Evolutionary conservation across 2,329 filamentous ascomycete genomes (phyloP), one percentile per base, ranked within the genome.

Genomic region (Orbilia ellipsospora): DNA sequence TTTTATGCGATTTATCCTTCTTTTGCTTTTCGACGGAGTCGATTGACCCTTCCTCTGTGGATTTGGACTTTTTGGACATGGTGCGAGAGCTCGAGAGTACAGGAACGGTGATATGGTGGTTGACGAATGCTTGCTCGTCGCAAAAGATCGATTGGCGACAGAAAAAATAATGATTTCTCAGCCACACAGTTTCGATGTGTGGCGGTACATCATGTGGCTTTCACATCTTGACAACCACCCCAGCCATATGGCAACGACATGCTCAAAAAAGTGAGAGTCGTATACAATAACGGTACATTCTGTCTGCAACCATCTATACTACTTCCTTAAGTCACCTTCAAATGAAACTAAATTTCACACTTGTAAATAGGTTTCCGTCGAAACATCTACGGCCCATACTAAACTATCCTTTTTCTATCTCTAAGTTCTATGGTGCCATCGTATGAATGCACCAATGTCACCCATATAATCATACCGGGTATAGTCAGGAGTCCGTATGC

Each of bases 1-100:
- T 54, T 26, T 59, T 54, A 23, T 52, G 23, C 23, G 7, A 20
- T 28, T 52, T 70, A 7, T 61, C 66, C 36, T 62, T 57, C 50
- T 28, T 52, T n/a, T 64, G 50, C 36, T 52, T 51, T 45, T 60
- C 64, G 2, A 18, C 8, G 12, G 67, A 60, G 13, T 65, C 60
- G 44, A 72, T 72, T 59, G 31, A 20, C 28, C 59, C 67, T 5
- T 59, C 67, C 31, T 72, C 60, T 18, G 44, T 52, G 20, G 45
- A 18, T 54, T 65, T 72, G 45, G 67, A 72, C 52, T 65, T 72
- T 51, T 65, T 72, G 44, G 72, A 75, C 72, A 75, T 75, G 36
- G 55, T 40, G 48, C 6, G 42, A 40, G 54, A 36, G 31, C 31
- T 36, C 6, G 31, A 36, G 31, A 7, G 36, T 63, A 20, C 16